Evolutionary conservation across 2,329 filamentous ascomycete genomes (phyloP).

Genomic region (Trichoderma harzianum): DNA sequence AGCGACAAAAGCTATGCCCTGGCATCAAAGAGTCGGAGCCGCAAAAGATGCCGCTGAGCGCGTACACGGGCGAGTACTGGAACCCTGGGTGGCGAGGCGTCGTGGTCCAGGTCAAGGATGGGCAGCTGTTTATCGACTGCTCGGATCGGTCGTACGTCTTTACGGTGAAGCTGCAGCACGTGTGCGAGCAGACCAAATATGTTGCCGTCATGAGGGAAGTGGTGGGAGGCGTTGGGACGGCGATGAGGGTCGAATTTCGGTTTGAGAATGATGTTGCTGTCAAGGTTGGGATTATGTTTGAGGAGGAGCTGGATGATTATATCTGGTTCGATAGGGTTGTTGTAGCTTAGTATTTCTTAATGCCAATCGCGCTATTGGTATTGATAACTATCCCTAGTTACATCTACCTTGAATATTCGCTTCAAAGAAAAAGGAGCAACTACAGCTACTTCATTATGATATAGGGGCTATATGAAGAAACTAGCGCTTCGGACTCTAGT

Average conservation of each 20-base stretch:
- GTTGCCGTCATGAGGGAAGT: conserved; percentile 18
- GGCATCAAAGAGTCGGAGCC: neutral
- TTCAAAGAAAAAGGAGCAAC: neutral
- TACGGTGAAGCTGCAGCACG: conserved; percentile 24
- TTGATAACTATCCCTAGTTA: neutral
- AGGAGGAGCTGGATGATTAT: conserved; percentile 2
- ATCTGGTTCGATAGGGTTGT: neutral
- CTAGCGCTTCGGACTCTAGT: too few relatives aligned
- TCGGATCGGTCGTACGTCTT: conserved; percentile 29
- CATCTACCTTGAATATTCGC: neutral
- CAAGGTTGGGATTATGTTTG: neutral
- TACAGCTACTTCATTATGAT: neutral
- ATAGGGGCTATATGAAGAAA: neutral
- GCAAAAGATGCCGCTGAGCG: conserved; percentile 15
- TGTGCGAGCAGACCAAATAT: conserved; percentile 21
- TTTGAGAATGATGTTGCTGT: conserved; percentile 18
- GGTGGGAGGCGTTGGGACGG: neutral
- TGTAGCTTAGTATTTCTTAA: neutral
- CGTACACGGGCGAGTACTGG: conserved; percentile 26
- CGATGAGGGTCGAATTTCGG: conserved; percentile 21
- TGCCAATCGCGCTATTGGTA: neutral
- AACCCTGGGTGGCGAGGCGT: conserved; percentile 28
- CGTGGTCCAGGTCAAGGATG: conserved; percentile 22
- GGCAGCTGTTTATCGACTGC: conserved; percentile 26
- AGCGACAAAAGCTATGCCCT: neutral